Percentiles rank a stretch among this genome's conserved stretches.
phyloP scores from a whole-genome alignment of 2,329 filamentous ascomycete species.

The Lomentospora prolificans region DNA sequence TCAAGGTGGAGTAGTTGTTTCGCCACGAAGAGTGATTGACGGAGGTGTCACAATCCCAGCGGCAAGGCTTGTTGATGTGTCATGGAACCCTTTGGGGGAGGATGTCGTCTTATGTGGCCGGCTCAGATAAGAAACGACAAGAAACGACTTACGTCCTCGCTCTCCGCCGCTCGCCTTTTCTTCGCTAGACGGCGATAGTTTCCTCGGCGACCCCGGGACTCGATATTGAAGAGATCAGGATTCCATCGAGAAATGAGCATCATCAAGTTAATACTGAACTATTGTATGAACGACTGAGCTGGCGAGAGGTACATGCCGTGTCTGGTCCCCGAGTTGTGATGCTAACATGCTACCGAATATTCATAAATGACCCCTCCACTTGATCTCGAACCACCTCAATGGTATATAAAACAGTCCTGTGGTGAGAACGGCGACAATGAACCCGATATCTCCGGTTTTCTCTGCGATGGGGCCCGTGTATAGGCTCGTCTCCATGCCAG shows the following conservation, averaged over 20 bases:
- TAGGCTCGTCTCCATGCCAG: conserved; percentile 33
- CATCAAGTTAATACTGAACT: background rate
- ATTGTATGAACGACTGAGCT: background rate
- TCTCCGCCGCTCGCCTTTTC: too few relatives aligned
- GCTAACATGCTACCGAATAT: background rate
- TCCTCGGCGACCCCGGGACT: too few relatives aligned
- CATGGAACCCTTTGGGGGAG: conserved; percentile 69
- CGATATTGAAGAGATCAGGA: background rate
- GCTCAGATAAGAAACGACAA: conserved; percentile 21
- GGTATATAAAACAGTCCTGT: conserved; percentile 31
- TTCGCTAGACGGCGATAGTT: too few relatives aligned
- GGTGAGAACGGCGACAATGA: conserved; percentile 32
- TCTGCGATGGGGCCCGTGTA: conserved; percentile 31
- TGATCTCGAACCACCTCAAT: conserved; percentile 26
- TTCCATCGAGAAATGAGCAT: background rate
- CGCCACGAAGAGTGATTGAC: conserved; percentile 49
- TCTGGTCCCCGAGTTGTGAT: background rate
- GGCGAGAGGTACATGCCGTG: conserved; percentile 4
- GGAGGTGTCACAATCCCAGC: conserved; percentile 46
- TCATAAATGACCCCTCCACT: conserved; percentile 19
- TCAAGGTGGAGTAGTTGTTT: conserved; percentile 68
- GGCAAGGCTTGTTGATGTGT: conserved; percentile 55
- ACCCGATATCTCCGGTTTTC: conserved; percentile 34
- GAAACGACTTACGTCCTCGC: background rate
- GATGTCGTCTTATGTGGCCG: conserved; percentile 76